These are phyloP conservation scores for Tricholomella constricta DNA, from an alignment of 768 basidiomycete species.

Conservation along the genomic window DNA sequence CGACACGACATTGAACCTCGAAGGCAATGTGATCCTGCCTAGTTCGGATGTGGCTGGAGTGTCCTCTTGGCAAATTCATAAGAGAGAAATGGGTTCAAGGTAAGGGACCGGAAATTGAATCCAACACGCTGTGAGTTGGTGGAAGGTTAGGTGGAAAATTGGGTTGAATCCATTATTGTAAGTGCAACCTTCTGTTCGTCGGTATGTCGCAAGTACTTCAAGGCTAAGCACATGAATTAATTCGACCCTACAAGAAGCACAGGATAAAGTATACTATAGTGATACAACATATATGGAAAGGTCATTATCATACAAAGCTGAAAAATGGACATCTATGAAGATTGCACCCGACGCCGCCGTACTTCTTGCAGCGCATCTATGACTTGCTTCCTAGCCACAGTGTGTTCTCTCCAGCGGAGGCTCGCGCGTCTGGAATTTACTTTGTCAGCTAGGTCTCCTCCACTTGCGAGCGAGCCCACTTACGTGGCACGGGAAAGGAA, in stretches of 20 bases:
- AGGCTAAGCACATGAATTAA: neutral
- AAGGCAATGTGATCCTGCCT: too few species aligned
- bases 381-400: constrained; percentile 56
- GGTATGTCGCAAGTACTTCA: neutral
- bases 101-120: too few species aligned
- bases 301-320: constrained; percentile 9
- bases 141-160: too few species aligned
- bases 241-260: constrained; percentile 8
- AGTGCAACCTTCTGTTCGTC: too few species aligned
- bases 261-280: neutral
- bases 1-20: too few species aligned
- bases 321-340: constrained; percentile 12
- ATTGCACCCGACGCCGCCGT: constrained; percentile 47
- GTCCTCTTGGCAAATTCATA: too few species aligned
- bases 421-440: constrained; percentile 57
- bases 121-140: too few species aligned
- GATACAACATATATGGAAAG: constrained; percentile 11
- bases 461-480: constrained; percentile 23
- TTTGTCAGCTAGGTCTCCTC: neutral
- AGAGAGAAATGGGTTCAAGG: too few species aligned
- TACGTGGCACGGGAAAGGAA: constrained; percentile 71
- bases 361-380: constrained; percentile 72
- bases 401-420: constrained; percentile 63
- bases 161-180: too few species aligned
- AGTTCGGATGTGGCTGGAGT: too few species aligned